Conservation (phyloP, 1,139 yeast species). For the Debaryomyces singareniensis region DNA sequence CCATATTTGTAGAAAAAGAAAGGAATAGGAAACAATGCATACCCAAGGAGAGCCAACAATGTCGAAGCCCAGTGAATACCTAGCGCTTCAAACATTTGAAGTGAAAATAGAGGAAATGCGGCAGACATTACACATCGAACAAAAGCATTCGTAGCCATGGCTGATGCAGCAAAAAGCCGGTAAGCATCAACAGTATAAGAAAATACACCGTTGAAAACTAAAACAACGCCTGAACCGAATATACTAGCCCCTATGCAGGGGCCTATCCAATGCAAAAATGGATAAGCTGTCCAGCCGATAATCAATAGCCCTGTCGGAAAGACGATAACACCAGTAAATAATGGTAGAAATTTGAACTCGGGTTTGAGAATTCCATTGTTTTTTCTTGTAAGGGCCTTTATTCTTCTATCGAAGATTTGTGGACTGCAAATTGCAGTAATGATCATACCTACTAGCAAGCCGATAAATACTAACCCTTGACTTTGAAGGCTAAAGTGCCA, state of each 20-base stretch:
- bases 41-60: slow-evolving; percentile 27
- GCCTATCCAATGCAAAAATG: slow-evolving; percentile 33
- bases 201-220: slow-evolving; percentile 35
- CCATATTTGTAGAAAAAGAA: slow-evolving; percentile 31
- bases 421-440: slow-evolving; percentile 19
- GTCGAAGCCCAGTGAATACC: slow-evolving; percentile 39
- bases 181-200: slow-evolving; percentile 37
- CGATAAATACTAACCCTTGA: slow-evolving; percentile 48
- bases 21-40: slow-evolving; percentile 31
- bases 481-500: slow-evolving; percentile 33
- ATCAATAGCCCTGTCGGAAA: slow-evolving; percentile 33
- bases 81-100: slow-evolving; percentile 27
- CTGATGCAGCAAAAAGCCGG: slow-evolving; percentile 34
- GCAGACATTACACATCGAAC: slow-evolving; percentile 33
- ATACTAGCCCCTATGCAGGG: slow-evolving; percentile 33
- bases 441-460: slow-evolving; percentile 44
- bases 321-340: slow-evolving; percentile 28
- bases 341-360: slow-evolving; percentile 31
- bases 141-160: slow-evolving; percentile 36
- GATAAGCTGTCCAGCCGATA: slow-evolving; percentile 36
- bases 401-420: slow-evolving; percentile 15
- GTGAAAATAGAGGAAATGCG: slow-evolving; percentile 33
- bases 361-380: slow-evolving; percentile 30
- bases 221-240: slow-evolving; percentile 31
- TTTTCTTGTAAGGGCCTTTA: slow-evolving; percentile 14